Percentiles rank a stretch among this genome's conserved stretches.
phyloP scores from a whole-genome alignment of 1,284 basidiomycete genomes.

The Pterulicium gracile region DNA sequence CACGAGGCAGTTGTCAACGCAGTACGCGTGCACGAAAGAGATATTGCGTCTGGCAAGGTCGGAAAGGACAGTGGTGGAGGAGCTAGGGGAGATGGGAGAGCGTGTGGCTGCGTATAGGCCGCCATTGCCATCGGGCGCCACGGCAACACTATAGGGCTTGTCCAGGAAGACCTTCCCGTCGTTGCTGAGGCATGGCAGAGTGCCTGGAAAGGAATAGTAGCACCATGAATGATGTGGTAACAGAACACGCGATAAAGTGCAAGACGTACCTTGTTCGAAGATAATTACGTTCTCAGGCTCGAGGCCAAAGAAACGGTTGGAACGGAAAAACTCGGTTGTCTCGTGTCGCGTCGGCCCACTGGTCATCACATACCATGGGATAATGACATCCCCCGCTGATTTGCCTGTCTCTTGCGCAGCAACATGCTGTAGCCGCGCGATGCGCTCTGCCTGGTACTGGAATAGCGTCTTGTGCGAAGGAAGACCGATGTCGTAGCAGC shows the following conservation, averaged over 20 bases:
- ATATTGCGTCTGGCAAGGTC: slow-evolving; percentile 75
- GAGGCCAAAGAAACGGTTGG: slow-evolving; percentile 81
- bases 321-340: slow-evolving; percentile 81
- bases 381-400: slow-evolving; percentile 46
- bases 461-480: slow-evolving; percentile 92
- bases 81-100: slow-evolving; percentile 52
- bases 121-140: slow-evolving; percentile 97
- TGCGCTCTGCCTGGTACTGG: slow-evolving; percentile 94
- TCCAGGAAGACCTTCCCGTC: slow-evolving; percentile 94
- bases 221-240: slow-evolving; percentile 9
- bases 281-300: slow-evolving; percentile 75
- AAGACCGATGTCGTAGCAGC: slow-evolving; percentile 95
- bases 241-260: slow-evolving; percentile 3
- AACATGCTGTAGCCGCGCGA: slow-evolving; percentile 71
- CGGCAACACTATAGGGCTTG: slow-evolving; percentile 66
- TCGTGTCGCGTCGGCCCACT: slow-evolving; percentile 87
- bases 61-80: slow-evolving; percentile 69
- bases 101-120: slow-evolving; percentile 93
- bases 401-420: slow-evolving; percentile 52
- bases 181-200: slow-evolving; percentile 88
- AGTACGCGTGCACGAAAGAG: slow-evolving; percentile 89
- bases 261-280: slow-evolving; percentile 86
- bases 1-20: slow-evolving; percentile 99
- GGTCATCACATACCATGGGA: slow-evolving; percentile 99
- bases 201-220: slow-evolving; percentile 44